Conservation (phyloP, 331 rosid species). For the Dryas integrifolia region DNA sequence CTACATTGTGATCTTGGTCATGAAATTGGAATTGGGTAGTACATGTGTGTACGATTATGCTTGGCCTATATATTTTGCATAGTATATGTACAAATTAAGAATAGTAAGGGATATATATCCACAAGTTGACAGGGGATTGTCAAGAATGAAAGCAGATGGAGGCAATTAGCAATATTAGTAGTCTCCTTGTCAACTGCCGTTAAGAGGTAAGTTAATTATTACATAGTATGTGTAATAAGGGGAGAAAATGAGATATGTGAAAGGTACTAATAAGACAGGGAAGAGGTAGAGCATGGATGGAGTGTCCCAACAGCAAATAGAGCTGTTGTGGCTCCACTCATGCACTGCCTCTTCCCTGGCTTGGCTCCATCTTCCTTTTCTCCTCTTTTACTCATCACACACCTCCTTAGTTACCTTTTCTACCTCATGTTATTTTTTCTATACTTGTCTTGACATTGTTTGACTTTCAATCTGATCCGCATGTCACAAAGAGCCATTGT, state of each 20-base stretch:
- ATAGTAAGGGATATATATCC: background rate
- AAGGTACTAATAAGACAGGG: conserved; percentile 42
- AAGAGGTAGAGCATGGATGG: conserved; percentile 81
- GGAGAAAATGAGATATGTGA: background rate
- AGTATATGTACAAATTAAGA: background rate
- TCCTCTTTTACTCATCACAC: background rate
- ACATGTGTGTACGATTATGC: background rate
- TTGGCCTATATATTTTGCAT: too few species aligned
- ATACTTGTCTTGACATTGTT: too few species aligned
- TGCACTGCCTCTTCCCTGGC: conserved; percentile 99
- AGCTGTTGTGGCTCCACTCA: conserved; percentile 62
- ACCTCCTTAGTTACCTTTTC: too few species aligned
- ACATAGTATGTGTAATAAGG: background rate
- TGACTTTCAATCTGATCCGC: too few species aligned
- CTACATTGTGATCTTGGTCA: background rate
- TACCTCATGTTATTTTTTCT: too few species aligned
- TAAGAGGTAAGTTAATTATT: too few species aligned
- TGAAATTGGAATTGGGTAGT: background rate
- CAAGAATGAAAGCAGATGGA: background rate
- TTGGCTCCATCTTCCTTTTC: conserved; percentile 26
- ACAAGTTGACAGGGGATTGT: background rate
- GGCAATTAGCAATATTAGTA: background rate
- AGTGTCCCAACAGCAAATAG: conserved; percentile 39
- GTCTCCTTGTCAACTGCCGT: background rate
- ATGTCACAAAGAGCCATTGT: too few species aligned